Evolutionary conservation across 192 early-diverging fungal genomes (phyloP), one percentile per base, ranked within the genome.

Genomic region (Backusella psychrophila): DNA sequence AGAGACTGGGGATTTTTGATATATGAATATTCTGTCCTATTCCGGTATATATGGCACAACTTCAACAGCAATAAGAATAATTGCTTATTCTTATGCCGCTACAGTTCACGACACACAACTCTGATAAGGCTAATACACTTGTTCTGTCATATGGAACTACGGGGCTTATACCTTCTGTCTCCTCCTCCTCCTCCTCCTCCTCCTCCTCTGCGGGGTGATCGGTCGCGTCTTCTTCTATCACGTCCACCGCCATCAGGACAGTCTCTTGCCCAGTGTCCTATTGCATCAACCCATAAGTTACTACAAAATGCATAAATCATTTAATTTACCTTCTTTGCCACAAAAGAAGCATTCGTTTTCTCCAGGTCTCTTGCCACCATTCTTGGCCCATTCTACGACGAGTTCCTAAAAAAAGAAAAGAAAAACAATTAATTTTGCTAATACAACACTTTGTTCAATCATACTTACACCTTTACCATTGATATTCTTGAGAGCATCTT

Each of bases 311-410:
- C 33, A 33, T 33, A 33, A 33, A 33, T 33, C 33, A 33, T 33
- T 3, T 0, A 0, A 33, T 33, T 33, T 56, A 82, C 38, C 77
- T 52, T 74, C 59, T 44, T 29, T 66, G 8, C 35, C 42, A 79
- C 83, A 83, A 73, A 84, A 80, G 78, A 86, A 86, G 71, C 85
- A 86, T 59, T 84, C 85, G 69, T 86, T 84, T 26, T 84, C 85
- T 31, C 83, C 82, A 38, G 82, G 76, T 75, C 84, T 81, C 70
- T 83, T 84, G 38, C 85, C 87, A 35, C 83, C 84, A 66, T 88
- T 88, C 82, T 88, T 88, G 63, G 87, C 87, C 75, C 85, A 88
- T 73, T 88, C 87, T 44, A 88, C 87, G 35, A 88, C 83, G 66
- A 87, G 66, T 17, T 76, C 67, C 49, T 76, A 46, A n/a, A 69